phyloP scores from a whole-genome alignment of 2,329 filamentous ascomycete species.

The Diaporthe amygdali region DNA sequence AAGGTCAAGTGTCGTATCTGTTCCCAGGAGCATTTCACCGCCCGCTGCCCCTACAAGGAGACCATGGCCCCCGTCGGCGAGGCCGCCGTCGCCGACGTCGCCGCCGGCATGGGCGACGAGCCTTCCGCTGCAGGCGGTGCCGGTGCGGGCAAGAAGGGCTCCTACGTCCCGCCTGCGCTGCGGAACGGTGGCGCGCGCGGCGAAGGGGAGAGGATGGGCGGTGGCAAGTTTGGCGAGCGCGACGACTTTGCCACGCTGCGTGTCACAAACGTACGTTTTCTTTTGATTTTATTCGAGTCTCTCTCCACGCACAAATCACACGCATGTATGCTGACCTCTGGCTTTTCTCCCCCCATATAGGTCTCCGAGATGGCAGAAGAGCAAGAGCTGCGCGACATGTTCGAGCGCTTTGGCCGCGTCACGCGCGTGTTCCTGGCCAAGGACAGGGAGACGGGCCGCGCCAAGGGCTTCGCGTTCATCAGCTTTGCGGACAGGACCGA shows the following conservation, averaged over 20 bases:
- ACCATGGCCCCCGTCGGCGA: slow-evolving; percentile 91
- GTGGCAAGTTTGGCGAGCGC: slow-evolving; percentile 86
- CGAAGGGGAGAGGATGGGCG: slow-evolving; percentile 79
- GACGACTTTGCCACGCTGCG: slow-evolving; percentile 96
- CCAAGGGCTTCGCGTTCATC: slow-evolving; percentile 99
- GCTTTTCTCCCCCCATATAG: slow-evolving; percentile 50
- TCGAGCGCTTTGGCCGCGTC: slow-evolving; percentile 95
- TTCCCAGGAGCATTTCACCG: slow-evolving; percentile 98
- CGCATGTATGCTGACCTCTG: neutral
- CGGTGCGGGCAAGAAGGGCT: slow-evolving; percentile 73
- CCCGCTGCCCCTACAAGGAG: slow-evolving; percentile 98
- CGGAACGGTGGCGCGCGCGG: slow-evolving; percentile 68
- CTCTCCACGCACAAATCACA: neutral
- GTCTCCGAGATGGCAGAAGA: slow-evolving; percentile 98
- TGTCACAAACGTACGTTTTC: slow-evolving; percentile 87
- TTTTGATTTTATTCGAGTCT: neutral
- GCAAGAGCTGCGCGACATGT: slow-evolving; percentile 93
- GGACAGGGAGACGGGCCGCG: slow-evolving; percentile 93
- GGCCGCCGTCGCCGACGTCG: slow-evolving; percentile 57
- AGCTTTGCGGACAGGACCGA: slow-evolving; percentile 91
- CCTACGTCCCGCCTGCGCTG: slow-evolving; percentile 93
- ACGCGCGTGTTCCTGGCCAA: slow-evolving; percentile 98
- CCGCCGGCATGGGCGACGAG: slow-evolving; percentile 60
- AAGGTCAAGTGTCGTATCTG: slow-evolving; percentile 99
- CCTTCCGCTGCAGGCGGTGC: slow-evolving; percentile 50